Percentiles rank a stretch among this genome's conserved stretches.
Evolutionary conservation across 345 rosid species (phyloP).

Genomic region (Angophora floribunda): DNA sequence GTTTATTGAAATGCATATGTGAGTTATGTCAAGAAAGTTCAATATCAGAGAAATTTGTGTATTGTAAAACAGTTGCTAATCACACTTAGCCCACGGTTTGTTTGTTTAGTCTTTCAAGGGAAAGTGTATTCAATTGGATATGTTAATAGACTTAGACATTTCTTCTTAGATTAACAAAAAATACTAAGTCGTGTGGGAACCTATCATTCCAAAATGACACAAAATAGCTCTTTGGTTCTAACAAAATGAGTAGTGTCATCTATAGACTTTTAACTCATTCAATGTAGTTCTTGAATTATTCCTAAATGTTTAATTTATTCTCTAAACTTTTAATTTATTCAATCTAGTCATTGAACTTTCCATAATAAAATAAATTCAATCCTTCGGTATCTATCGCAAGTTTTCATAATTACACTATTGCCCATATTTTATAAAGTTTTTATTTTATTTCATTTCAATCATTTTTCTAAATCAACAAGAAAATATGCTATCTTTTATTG

Average conservation of each 20-base stretch:
- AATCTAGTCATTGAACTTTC: background rate
- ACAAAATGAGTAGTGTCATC: fast-evolving
- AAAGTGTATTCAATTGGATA: background rate
- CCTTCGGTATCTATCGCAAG: too few species aligned
- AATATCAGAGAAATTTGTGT: background rate
- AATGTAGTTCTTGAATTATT: background rate
- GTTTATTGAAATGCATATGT: fast-evolving
- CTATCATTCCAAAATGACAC: fast-evolving
- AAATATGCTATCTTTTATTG: too few species aligned
- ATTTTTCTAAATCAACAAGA: too few species aligned
- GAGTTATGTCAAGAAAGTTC: fast-evolving
- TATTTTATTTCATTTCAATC: too few species aligned
- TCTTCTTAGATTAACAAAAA: background rate
- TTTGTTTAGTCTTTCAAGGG: background rate
- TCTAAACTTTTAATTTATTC: too few species aligned
- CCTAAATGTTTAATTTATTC: background rate
- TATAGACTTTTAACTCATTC: background rate
- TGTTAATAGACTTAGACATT: background rate
- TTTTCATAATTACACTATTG: too few species aligned
- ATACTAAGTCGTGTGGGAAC: background rate
- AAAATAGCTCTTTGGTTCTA: background rate
- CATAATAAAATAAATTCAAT: too few species aligned
- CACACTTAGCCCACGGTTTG: background rate
- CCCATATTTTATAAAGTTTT: too few species aligned
- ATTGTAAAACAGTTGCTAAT: background rate